Evolutionary conservation across 352 stramenopile species (phyloP).

Genomic region (Phytophthora pisi): DNA sequence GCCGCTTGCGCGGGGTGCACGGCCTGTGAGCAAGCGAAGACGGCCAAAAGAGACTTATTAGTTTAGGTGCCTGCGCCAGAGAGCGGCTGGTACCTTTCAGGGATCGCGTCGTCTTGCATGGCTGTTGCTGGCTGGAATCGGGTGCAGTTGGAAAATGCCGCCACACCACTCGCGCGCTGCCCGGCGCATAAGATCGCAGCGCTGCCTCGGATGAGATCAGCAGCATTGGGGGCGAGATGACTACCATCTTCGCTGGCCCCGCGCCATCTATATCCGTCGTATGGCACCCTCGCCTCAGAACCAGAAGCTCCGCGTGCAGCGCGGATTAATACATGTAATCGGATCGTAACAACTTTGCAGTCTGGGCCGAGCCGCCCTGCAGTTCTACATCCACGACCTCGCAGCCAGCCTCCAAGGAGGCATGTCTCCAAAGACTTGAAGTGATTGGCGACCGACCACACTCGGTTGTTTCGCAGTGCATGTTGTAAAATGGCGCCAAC

Average conservation of each 20-base stretch:
- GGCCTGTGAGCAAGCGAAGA: conserved; percentile 34
- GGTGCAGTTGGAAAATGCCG: conserved; percentile 25
- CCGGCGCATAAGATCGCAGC: conserved; percentile 11
- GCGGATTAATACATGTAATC: not conserved
- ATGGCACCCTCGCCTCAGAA: conserved; percentile 20
- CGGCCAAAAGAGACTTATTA: not conserved
- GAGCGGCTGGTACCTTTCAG: conserved; percentile 20
- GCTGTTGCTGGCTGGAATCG: conserved; percentile 11
- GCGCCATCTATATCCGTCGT: conserved; percentile 23
- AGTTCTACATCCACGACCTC: not conserved
- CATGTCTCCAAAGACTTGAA: not conserved
- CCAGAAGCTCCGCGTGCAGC: conserved; percentile 16
- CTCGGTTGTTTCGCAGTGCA: not conserved
- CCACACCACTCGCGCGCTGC: too few species aligned
- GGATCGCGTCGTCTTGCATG: conserved; percentile 26
- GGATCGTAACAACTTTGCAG: not conserved
- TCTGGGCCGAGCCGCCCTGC: not conserved
- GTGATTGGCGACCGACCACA: not conserved
- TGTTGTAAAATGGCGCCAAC: conserved; percentile 12
- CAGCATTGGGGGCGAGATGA: not conserved
- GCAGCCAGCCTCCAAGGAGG: not conserved
- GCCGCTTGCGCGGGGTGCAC: conserved; percentile 68
- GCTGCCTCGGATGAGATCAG: not conserved
- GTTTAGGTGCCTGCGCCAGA: not conserved
- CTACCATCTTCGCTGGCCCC: conserved; percentile 3